Evolutionary conservation across 1,284 basidiomycete species (phyloP).

Genomic region (Heterobasidion parviporum): DNA sequence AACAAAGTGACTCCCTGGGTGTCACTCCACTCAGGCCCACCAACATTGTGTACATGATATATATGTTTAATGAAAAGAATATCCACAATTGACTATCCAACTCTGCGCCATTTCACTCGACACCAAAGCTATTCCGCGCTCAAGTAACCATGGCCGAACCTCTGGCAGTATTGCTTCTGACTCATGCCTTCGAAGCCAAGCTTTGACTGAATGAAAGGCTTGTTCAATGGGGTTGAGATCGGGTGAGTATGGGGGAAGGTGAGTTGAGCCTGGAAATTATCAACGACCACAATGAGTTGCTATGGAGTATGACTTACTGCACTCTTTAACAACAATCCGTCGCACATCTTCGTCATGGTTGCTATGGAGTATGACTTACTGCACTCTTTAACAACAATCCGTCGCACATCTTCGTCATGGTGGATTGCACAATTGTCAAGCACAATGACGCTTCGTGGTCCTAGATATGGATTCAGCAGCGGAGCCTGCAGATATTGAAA

Average conservation of each 20-base stretch:
- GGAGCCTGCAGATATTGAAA: not conserved
- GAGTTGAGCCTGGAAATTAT: not conserved
- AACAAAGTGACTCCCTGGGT: no score
- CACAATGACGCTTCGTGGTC: conserved; percentile 5
- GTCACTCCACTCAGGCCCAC: no score
- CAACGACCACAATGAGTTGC: not conserved
- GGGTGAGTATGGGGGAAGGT: conserved; percentile 3
- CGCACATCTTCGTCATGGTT: no score
- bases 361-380: no score
- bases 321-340: not conserved
- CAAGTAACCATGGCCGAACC: not conserved
- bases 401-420: conserved; percentile 4
- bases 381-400: conserved; percentile 2
- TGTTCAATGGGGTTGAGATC: conserved; percentile 6
- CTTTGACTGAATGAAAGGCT: conserved; percentile 3
- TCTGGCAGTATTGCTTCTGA: not conserved
- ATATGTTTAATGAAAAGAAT: not conserved
- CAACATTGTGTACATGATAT: no score
- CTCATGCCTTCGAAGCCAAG: conserved; percentile 1
- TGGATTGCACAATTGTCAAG: conserved; percentile 7
- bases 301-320: not conserved
- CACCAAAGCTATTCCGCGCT: not conserved
- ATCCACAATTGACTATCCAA: not conserved
- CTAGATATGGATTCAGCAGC: conserved; percentile 1
- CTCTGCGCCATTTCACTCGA: not conserved